Evolutionary conservation across 163 green algal species (phyloP), one percentile per base, ranked within the genome.

Genomic region (Scenedesmus sp.): DNA sequence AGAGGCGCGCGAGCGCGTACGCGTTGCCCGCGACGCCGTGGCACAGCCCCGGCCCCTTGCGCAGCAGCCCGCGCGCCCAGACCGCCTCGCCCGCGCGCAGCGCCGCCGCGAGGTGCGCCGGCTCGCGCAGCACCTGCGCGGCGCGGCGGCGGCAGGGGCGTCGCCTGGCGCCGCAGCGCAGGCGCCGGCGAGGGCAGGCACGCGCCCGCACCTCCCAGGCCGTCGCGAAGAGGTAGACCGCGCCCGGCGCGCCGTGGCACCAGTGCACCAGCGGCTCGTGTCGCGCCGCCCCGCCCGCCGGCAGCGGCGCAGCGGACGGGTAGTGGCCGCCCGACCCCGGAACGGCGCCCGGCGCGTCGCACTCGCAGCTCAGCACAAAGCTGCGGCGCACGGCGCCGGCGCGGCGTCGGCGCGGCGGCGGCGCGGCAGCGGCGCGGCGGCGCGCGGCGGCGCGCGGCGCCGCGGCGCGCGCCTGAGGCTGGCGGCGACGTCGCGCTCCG

Each of bases 21-120:
- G 78, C 89, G 66, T 94, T 94, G 29, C 89, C 89, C 44, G 78
- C 62, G 15, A 86, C 73, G n/a, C 89, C 89, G 58, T 94, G 89
- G 77, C 89, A 93, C 42, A 93, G 83, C 4, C 89, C 89, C 24
- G 86, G 77, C 0, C 87, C 86, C 51, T 91, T 92, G 33, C 73
- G 85, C 26, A 94, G 77, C 64, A 92, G 70, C 28, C 89, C 89
- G 44, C 82, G 77, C 33, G 85, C 50, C 89, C 89, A 94, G 42
- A 93, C 89, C 47, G 87, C 58, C 53, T 89, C 80, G 2, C 76
- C 82, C 11, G 77, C 77, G 26, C 79, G 60, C 50, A 50, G 24
- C 29, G 75, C 87, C 2, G 82, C 82, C 6, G 31, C 60, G 44
- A 86, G 70, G 70, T 81, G 83, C 4, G 9, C 24, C 0, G 60